These are phyloP conservation scores for Aspergillus neotritici DNA, from an alignment of 2,329 filamentous ascomycete species.

Conservation along the genomic window DNA sequence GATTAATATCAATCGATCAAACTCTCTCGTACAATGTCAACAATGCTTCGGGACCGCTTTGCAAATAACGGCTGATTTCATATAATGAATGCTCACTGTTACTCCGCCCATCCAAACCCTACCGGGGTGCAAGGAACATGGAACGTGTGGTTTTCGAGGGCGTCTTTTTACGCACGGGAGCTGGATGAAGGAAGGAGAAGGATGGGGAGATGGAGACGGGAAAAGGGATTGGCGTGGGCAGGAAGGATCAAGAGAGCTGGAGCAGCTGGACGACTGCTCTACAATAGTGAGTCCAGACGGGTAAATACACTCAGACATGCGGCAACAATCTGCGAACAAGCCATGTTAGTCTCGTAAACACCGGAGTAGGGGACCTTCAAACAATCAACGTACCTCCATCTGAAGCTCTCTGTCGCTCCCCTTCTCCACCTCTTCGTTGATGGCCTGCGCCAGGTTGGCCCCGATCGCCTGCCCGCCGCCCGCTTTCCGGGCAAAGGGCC, in stretches of 20 bases:
- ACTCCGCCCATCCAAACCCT: too few species aligned
- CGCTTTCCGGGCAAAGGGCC: conserved; percentile 81
- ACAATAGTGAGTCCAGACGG: conserved; percentile 90
- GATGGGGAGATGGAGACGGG: conserved; percentile 1
- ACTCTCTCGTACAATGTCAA: too few species aligned
- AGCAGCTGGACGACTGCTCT: conserved; percentile 13
- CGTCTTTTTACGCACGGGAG: not conserved
- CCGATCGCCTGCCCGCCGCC: conserved; percentile 77
- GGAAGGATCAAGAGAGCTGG: not conserved
- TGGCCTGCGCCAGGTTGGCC: conserved; percentile 82
- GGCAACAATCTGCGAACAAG: conserved; percentile 61
- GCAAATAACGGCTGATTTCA: too few species aligned
- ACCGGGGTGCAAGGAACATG: too few species aligned
- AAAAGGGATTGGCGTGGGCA: not conserved
- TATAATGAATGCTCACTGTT: too few species aligned
- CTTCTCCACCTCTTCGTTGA: conserved; percentile 79
- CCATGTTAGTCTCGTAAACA: too few species aligned
- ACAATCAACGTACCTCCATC: conserved; percentile 64
- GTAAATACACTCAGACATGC: conserved; percentile 97
- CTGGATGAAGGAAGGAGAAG: conserved; percentile 1
- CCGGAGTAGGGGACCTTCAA: too few species aligned
- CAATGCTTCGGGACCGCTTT: too few species aligned
- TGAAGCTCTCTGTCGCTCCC: conserved; percentile 92
- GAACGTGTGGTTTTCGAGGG: too few species aligned
- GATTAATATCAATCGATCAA: too few species aligned